phyloP scores from a whole-genome alignment of 768 basidiomycete genomes.

The Naganishia onofrii region DNA sequence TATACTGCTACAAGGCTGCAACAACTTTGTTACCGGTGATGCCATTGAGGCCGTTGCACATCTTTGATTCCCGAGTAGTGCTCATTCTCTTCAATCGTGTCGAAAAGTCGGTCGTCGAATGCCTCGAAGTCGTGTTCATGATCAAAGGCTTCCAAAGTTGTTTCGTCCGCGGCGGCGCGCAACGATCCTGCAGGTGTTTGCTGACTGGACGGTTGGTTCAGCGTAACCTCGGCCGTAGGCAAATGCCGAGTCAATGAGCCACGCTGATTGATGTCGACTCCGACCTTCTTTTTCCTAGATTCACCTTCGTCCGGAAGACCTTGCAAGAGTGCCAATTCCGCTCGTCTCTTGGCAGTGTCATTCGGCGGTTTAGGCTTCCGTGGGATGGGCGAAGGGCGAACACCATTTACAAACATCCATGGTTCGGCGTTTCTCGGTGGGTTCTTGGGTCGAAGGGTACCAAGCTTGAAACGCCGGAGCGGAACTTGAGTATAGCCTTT shows the following conservation, averaged over 20 bases:
- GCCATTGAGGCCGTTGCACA: neutral
- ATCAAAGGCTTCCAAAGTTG: neutral
- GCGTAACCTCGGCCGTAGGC: neutral
- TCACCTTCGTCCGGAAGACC: neutral
- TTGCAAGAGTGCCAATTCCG: neutral
- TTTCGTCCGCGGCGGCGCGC: neutral
- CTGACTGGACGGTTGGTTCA: neutral
- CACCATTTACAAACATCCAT: conserved; percentile 28
- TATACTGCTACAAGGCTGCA: neutral
- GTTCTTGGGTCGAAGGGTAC: conserved; percentile 26
- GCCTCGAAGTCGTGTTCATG: conserved; percentile 1
- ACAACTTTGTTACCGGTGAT: neutral
- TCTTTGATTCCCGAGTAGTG: neutral
- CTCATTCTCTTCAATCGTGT: conserved; percentile 14
- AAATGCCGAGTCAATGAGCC: neutral
- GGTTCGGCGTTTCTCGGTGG: conserved; percentile 24
- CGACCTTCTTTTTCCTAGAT: neutral
- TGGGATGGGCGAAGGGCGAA: conserved; percentile 9
- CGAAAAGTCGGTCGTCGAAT: conserved; percentile 18
- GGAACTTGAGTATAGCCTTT: conserved; percentile 42
- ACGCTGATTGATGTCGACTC: neutral
- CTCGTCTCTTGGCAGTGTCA: conserved; percentile 18
- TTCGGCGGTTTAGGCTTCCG: conserved; percentile 8
- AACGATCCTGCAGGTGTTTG: neutral
- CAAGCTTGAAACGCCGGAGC: conserved; percentile 39